These are phyloP conservation scores for Orbilia javanica DNA, from an alignment of 2,329 filamentous ascomycete genomes.

Conservation along the genomic window DNA sequence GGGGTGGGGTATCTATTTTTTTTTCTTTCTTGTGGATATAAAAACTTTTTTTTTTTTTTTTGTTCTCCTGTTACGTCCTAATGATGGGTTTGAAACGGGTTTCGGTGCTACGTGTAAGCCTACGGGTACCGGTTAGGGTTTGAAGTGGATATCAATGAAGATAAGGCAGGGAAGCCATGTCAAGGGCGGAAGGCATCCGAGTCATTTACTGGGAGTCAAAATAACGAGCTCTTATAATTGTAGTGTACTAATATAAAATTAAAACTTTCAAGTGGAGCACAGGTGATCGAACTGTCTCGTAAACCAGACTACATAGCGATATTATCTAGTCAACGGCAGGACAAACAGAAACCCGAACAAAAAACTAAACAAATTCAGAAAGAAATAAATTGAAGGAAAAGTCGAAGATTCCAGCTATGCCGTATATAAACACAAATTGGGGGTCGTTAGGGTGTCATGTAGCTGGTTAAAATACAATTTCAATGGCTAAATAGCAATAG, in stretches of 20 bases:
- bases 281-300: constrained; percentile 5
- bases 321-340: not conserved
- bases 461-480: constrained; percentile 5
- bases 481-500: constrained; percentile 14
- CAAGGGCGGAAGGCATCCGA: not conserved
- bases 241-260: not conserved
- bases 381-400: not conserved
- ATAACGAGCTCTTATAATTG: not conserved
- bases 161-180: constrained; percentile 4
- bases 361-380: not conserved
- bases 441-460: constrained; percentile 9
- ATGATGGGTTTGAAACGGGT: not conserved
- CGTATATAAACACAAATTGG: not conserved
- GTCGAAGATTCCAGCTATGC: constrained; percentile 1
- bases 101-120: not conserved
- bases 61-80: not conserved
- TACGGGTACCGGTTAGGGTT: not conserved
- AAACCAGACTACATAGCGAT: constrained; percentile 7
- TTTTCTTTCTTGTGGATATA: too few species aligned
- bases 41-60: too few species aligned
- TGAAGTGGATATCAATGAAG: not conserved
- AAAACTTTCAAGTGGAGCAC: not conserved
- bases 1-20: too few species aligned
- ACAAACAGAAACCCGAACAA: not conserved
- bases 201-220: not conserved